Base-by-base conservation (phyloP, 306 rosid species). In the Astragalus membranaceus region DNA sequence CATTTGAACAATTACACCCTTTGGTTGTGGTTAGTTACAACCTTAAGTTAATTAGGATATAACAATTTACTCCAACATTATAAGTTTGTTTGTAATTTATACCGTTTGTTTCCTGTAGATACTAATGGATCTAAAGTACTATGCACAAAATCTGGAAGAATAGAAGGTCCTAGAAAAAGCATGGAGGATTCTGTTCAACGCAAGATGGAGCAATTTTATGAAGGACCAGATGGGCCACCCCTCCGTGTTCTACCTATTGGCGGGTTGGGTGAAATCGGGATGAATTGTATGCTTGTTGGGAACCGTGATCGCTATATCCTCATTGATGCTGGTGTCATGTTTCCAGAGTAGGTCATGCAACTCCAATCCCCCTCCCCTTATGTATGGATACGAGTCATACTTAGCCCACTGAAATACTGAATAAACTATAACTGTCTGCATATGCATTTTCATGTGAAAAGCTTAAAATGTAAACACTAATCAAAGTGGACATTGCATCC, bases 281-380 rank as follows among this genome's bases (percentile, higher is more conserved):
- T 94, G 98, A 94, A 94, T 71, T 94, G 98, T 75, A 94, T 94
- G 97, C 91, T 94, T 68, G 97, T 94, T 52, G 98, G 98, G 69
- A 94, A 90, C 75, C 69, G 83, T 59, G 98, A 94, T 70, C 92
- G 97, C 7, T 94, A 90, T 65, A 85, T 94, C 76, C 88, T 94
- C 70, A 85, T 90, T 53, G 98, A 94, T 77, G 98, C 98, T 7
- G 98, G 98, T 58, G 85, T 94, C 81, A 94, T 94, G 98, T 94
- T 94, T 73, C 98, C 97, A 3, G 70, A 10, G 70, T 60, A 37
- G 5, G 94, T n/a, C 61, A 64, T 33, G 16, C 47, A 44, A 59
- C 39, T 35, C 44, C 14, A 35, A n/a, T 49, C 9, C 33, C 17
- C 53, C 65, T 51, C 49, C 60, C 60, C 67, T 17, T 75, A n/a